phyloP scores from a whole-genome alignment of 768 basidiomycete species.

The Xerocomellus intermedius region DNA sequence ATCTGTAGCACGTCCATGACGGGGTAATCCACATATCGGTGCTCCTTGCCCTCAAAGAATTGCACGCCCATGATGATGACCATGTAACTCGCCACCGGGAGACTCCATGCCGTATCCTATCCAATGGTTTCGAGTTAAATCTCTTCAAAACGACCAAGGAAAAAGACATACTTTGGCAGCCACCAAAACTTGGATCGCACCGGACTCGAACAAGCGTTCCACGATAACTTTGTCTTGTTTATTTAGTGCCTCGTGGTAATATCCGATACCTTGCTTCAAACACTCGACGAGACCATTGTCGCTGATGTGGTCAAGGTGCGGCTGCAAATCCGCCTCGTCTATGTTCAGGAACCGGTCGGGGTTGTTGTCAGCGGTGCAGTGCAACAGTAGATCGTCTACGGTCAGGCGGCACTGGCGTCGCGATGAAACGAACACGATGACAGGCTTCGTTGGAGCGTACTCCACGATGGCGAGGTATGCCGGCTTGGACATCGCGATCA shows the following conservation, averaged over 20 bases:
- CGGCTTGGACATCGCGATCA: conserved; percentile 99
- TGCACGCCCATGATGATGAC: conserved; percentile 99
- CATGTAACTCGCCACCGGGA: conserved; percentile 94
- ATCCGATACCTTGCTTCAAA: conserved; percentile 87
- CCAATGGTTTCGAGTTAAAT: not conserved
- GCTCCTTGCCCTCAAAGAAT: conserved; percentile 93
- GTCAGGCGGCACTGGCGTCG: conserved; percentile 92
- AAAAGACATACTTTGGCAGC: conserved; percentile 74
- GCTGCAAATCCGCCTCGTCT: conserved; percentile 75
- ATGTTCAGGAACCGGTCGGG: conserved; percentile 88
- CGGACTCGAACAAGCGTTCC: conserved; percentile 87
- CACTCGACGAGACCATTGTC: conserved; percentile 77
- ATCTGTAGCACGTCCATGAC: conserved; percentile 99
- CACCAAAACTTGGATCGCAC: conserved; percentile 92
- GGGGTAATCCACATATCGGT: conserved; percentile 96
- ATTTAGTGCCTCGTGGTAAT: conserved; percentile 91
- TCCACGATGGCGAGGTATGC: conserved; percentile 92
- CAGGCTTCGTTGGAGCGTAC: conserved; percentile 80
- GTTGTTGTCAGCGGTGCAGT: conserved; percentile 85
- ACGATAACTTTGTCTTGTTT: conserved; percentile 95
- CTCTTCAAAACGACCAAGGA: not conserved
- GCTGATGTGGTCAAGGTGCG: conserved; percentile 81
- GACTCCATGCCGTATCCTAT: conserved; percentile 94
- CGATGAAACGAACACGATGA: conserved; percentile 90
- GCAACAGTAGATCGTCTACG: conserved; percentile 85